Evolutionary conservation across 352 stramenopile species (phyloP), one percentile per base, ranked within the genome.

Genomic region (Lagenidium giganteum): DNA sequence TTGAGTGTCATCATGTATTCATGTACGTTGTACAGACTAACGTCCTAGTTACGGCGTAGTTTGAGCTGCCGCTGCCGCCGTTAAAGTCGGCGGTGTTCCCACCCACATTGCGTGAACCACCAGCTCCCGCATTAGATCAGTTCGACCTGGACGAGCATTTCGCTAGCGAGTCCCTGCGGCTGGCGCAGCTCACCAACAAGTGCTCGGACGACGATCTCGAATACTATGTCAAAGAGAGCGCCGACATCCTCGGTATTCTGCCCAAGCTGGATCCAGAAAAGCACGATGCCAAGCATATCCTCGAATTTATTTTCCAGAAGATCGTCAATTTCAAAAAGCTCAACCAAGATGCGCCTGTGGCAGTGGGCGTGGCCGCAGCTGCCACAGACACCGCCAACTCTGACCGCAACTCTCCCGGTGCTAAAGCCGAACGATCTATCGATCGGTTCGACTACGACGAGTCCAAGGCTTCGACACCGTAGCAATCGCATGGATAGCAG

Each of bases 81-180:
- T 66, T 98, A 4, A 85, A 91, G 51, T 89, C 95, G 13, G 92
- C 95, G 5, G 87, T 97, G 11, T 98, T 98, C 46, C 83, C 87
- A n/a, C 95, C 95, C 16, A 82, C 83, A 18, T 67, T 98, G 37
- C 80, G 86, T 14, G 89, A 97, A 42, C 83, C 73, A 8, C 87
- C 85, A 20, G 72, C 89, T 8, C 94, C 95, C 5, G 87, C 89
- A 26, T 61, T 98, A 22, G 95, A 98, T 45, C 88, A 97, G 49
- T 98, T 98, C 53, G 92, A 98, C 74, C 73, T 98, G 14, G 95
- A 98, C 57, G 95, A 98, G 59, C 91, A 98, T 57, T 98, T 98
- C 55, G 91, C 93, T 11, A 95, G 84, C 51, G 83, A 96, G 48
- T 79, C 75, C 13, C 62, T 97, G 28, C 83, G 93, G 13, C 72